These are phyloP conservation scores for Boeremia exigua DNA, from an alignment of 2,329 filamentous ascomycete species.

Conservation along the genomic window DNA sequence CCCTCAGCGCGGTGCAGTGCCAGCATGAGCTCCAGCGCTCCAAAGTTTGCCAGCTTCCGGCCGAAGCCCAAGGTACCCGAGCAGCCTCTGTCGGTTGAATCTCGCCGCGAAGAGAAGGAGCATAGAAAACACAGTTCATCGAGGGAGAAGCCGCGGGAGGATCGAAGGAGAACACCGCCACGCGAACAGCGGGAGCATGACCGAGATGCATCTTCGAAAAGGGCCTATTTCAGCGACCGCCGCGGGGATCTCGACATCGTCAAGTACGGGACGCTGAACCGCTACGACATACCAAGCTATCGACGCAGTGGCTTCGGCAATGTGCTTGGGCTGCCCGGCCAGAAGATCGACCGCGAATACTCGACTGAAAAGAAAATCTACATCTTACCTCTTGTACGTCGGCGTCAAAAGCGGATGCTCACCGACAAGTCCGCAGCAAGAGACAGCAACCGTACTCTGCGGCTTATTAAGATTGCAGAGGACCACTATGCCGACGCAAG, in stretches of 20 bases:
- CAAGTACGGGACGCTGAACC: conserved; percentile 75
- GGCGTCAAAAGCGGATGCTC: conserved; percentile 57
- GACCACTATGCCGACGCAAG: conserved; percentile 6
- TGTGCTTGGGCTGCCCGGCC: conserved; percentile 69
- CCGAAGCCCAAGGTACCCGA: conserved; percentile 50
- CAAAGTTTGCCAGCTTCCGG: conserved; percentile 79
- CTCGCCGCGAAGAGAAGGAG: conserved; percentile 14
- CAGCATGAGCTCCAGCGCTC: conserved; percentile 53
- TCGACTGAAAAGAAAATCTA: conserved; percentile 58
- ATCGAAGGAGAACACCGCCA: neutral
- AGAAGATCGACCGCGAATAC: conserved; percentile 71
- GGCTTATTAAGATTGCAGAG: conserved; percentile 28
- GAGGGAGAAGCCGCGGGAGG: conserved; percentile 7
- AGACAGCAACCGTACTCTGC: conserved; percentile 34
- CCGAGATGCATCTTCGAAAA: conserved; percentile 8
- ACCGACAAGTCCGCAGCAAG: conserved; percentile 28
- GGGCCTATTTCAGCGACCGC: conserved; percentile 60
- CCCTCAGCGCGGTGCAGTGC: neutral
- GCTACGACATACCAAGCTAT: conserved; percentile 74
- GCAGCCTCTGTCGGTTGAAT: conserved; percentile 15
- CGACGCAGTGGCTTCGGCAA: conserved; percentile 70
- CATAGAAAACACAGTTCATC: conserved; percentile 18
- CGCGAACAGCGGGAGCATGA: neutral
- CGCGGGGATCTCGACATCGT: conserved; percentile 79
- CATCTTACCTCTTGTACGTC: conserved; percentile 41